Conservation (phyloP, 2,329 filamentous ascomycete species). For the Curvularia sp. region DNA sequence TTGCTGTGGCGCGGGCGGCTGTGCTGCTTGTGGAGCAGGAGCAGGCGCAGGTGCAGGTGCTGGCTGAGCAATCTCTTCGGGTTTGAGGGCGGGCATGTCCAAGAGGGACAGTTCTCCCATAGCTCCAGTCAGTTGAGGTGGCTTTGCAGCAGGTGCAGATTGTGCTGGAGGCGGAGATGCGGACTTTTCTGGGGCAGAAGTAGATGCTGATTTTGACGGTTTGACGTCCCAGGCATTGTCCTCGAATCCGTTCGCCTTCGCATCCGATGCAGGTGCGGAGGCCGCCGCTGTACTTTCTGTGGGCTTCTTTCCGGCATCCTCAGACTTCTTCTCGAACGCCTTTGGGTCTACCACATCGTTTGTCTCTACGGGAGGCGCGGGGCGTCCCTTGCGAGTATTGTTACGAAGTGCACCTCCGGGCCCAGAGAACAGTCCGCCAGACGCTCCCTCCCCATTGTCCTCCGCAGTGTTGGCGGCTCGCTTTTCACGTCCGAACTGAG, state of each 20-base stretch:
- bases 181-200: conserved; percentile 2
- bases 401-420: conserved; percentile 90
- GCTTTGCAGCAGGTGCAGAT: conserved; percentile 47
- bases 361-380: conserved; percentile 83
- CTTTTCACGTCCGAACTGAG: conserved; percentile 72
- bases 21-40: conserved; percentile 54
- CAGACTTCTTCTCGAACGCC: conserved; percentile 72
- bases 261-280: conserved; percentile 57
- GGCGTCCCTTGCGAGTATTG: conserved; percentile 91
- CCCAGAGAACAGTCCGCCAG: conserved; percentile 86
- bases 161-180: conserved; percentile 52
- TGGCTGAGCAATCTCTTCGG: conserved; percentile 51
- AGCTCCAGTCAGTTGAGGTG: conserved; percentile 65
- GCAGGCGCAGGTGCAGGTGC: conserved; percentile 42
- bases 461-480: conserved; percentile 63
- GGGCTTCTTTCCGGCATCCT: conserved; percentile 54
- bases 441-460: conserved; percentile 65
- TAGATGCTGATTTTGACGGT: conserved; percentile 67
- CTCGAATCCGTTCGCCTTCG: conserved; percentile 75
- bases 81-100: conserved; percentile 54
- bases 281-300: conserved; percentile 58
- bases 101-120: conserved; percentile 73
- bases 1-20: conserved; percentile 45
- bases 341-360: conserved; percentile 88
- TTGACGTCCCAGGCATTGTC: conserved; percentile 98